These are phyloP conservation scores for Colletotrichum simmondsii DNA, from an alignment of 2,329 filamentous ascomycete species.

Conservation along the genomic window DNA sequence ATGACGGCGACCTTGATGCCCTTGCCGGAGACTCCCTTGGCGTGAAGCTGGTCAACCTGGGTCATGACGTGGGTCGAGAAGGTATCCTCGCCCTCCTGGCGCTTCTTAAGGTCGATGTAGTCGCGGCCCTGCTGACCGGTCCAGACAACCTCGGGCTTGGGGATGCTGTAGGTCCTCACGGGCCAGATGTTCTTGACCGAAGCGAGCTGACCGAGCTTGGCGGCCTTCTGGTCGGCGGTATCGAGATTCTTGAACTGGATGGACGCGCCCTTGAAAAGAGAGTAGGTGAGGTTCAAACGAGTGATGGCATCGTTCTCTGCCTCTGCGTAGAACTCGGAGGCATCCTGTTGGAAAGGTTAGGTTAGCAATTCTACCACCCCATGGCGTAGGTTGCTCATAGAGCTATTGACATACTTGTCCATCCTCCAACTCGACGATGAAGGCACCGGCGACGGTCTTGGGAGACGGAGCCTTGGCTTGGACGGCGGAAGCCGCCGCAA, in stretches of 20 bases:
- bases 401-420: conserved; percentile 51
- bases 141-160: conserved; percentile 57
- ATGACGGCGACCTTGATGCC: conserved; percentile 65
- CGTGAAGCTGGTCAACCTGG: conserved; percentile 64
- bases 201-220: conserved; percentile 52
- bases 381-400: neutral
- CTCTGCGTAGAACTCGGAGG: conserved; percentile 50
- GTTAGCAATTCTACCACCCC: neutral
- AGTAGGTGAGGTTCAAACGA: conserved; percentile 60
- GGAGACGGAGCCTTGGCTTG: conserved; percentile 39
- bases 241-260: conserved; percentile 61
- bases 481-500: conserved; percentile 46
- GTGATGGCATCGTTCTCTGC: conserved; percentile 53
- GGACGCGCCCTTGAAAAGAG: conserved; percentile 65
- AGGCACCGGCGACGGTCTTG: conserved; percentile 56
- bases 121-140: conserved; percentile 46
- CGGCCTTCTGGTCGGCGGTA: conserved; percentile 54
- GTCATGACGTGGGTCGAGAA: conserved; percentile 67
- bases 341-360: conserved; percentile 47
- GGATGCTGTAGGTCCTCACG: conserved; percentile 56
- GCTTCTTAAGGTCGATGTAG: conserved; percentile 43
- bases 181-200: conserved; percentile 62
- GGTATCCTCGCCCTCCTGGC: conserved; percentile 40
- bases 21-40: conserved; percentile 58
- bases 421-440: conserved; percentile 65